Evolutionary conservation across 2,329 filamentous ascomycete genomes (phyloP).

Genomic region (Clonostachys rosea): DNA sequence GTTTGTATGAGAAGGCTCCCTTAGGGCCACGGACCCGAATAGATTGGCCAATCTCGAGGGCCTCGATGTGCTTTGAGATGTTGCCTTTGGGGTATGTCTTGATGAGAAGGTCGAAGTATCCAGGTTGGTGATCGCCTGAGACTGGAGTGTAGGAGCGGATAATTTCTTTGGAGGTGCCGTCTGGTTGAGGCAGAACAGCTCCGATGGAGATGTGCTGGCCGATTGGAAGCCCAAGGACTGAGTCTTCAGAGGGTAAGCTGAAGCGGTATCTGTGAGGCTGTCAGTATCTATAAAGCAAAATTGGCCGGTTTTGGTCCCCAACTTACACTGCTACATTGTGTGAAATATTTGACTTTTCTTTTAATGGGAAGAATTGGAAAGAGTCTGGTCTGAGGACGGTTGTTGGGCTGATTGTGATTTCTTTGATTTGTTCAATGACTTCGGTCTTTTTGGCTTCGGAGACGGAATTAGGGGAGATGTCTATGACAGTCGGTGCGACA

Average conservation of each 20-base stretch:
- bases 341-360: too few relatives aligned
- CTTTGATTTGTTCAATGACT: too few relatives aligned
- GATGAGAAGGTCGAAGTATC: not conserved
- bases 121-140: not conserved
- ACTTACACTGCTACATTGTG: too few relatives aligned
- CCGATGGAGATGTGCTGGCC: not conserved
- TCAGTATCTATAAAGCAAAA: too few relatives aligned
- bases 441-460: too few relatives aligned
- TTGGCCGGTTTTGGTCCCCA: too few relatives aligned
- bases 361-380: too few relatives aligned
- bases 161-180: not conserved
- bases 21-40: conserved; percentile 94
- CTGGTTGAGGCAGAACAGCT: conserved; percentile 50
- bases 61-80: conserved; percentile 27
- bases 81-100: not conserved
- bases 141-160: not conserved
- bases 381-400: too few relatives aligned
- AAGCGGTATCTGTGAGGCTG: conserved; percentile 51
- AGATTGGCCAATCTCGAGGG: conserved; percentile 74
- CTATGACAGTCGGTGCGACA: too few relatives aligned
- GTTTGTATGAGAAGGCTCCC: conserved; percentile 94
- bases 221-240: not conserved
- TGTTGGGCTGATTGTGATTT: too few relatives aligned
- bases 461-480: too few relatives aligned
- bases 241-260: not conserved